A percentile compares a stretch with the other conserved stretches of the same genome.
phyloP scores from a whole-genome alignment of 768 basidiomycete genomes.

The Suillus tomentosus region DNA sequence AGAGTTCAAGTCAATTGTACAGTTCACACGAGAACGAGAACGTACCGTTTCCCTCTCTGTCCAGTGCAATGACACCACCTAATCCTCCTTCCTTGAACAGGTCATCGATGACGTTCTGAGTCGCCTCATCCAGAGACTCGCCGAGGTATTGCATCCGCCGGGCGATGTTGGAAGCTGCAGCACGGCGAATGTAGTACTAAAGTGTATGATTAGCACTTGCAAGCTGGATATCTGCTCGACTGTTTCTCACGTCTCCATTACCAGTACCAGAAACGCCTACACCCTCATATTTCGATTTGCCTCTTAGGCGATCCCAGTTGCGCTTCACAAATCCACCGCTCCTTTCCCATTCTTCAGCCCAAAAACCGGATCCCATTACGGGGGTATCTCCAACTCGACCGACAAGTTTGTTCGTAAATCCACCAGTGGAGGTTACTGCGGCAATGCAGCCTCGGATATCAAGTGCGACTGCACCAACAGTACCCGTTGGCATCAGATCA shows the following conservation, averaged over 20 bases:
- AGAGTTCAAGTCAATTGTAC: background rate
- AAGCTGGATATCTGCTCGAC: conserved; percentile 6
- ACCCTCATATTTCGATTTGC: conserved; percentile 40
- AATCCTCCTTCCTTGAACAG: conserved; percentile 58
- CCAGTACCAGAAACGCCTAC: conserved; percentile 85
- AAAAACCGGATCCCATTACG: conserved; percentile 74
- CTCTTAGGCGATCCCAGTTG: conserved; percentile 42
- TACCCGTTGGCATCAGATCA: conserved; percentile 70
- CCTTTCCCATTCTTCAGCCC: conserved; percentile 77
- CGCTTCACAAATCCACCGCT: conserved; percentile 34
- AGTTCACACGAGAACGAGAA: conserved; percentile 3
- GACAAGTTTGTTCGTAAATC: conserved; percentile 79
- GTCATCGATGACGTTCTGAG: conserved; percentile 56
- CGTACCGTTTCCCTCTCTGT: conserved; percentile 68
- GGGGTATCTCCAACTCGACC: conserved; percentile 87
- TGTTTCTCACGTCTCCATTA: conserved; percentile 70
- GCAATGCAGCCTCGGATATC: conserved; percentile 76
- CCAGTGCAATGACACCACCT: conserved; percentile 78
- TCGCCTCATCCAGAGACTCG: conserved; percentile 59
- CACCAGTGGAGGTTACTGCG: conserved; percentile 77
- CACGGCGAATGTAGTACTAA: conserved; percentile 77
- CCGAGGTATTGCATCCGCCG: conserved; percentile 61
- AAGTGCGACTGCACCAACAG: conserved; percentile 83
- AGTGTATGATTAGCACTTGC: conserved; percentile 9
- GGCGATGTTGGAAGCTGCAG: conserved; percentile 66